Conservation (phyloP, 2,329 filamentous ascomycete genomes). For the Stachybotrys echinatus region DNA sequence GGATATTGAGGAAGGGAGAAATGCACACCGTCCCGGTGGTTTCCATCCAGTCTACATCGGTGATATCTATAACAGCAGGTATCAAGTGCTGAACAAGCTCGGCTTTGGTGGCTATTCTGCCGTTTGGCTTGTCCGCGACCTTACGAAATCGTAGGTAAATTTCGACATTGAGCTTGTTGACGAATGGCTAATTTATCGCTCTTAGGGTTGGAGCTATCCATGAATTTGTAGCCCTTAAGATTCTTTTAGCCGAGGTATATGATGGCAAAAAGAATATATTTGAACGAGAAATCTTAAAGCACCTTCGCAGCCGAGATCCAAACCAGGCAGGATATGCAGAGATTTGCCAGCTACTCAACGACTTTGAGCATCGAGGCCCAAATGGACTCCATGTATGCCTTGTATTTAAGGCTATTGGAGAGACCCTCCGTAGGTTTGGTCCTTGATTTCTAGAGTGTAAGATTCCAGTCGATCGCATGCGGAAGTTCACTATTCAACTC, state of each 20-base stretch:
- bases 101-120: conserved; percentile 12
- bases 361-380: conserved; percentile 21
- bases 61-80: conserved; percentile 7
- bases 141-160: too few species aligned
- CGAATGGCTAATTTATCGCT: not conserved
- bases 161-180: not conserved
- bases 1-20: conserved; percentile 6
- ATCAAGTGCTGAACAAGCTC: conserved; percentile 10
- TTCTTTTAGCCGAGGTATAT: conserved; percentile 15
- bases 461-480: conserved; percentile 10
- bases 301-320: conserved; percentile 9
- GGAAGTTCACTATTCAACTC: conserved; percentile 11
- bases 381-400: conserved; percentile 24
- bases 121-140: conserved; percentile 10
- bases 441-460: conserved; percentile 6
- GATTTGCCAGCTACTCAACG: conserved; percentile 11
- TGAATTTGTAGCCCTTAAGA: conserved; percentile 19
- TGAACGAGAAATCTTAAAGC: conserved; percentile 11
- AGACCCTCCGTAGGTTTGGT: conserved; percentile 12
- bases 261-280: conserved; percentile 7
- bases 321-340: conserved; percentile 1
- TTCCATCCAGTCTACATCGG: conserved; percentile 13
- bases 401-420: conserved; percentile 22
- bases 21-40: conserved; percentile 5
- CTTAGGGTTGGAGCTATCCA: not conserved